These are phyloP conservation scores for Hemisphaericaspora nanyangensis DNA, from an alignment of 805 yeast species.

Conservation along the genomic window DNA sequence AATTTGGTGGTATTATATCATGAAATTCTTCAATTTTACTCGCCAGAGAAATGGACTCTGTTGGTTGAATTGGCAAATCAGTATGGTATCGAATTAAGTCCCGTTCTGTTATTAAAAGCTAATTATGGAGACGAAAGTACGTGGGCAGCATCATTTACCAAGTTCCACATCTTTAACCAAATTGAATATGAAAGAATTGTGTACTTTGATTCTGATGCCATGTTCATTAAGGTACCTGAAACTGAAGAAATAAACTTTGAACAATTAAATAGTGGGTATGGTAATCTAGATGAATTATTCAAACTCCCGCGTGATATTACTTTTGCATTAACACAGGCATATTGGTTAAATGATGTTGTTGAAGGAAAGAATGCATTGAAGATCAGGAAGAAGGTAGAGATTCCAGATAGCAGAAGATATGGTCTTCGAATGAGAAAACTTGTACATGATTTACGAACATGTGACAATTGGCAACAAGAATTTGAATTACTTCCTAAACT, in stretches of 20 bases:
- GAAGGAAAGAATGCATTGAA: constrained; percentile 10
- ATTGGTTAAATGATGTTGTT: constrained; percentile 26
- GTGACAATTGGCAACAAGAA: neutral
- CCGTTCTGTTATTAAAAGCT: constrained; percentile 16
- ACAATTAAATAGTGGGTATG: constrained; percentile 1
- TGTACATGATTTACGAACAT: constrained; percentile 10
- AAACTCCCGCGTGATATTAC: constrained; percentile 20
- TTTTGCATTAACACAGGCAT: constrained; percentile 32
- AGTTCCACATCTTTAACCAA: constrained; percentile 49
- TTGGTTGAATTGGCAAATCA: constrained; percentile 12
- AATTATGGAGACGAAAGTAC: constrained; percentile 16
- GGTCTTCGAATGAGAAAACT: constrained; percentile 9
- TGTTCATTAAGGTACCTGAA: constrained; percentile 20
- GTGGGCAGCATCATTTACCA: constrained; percentile 55
- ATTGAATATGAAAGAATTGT: constrained; percentile 50
- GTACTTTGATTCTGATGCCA: constrained; percentile 57
- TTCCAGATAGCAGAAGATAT: constrained; percentile 13
- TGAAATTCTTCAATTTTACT: constrained; percentile 12
- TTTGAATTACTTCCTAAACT: constrained; percentile 16
- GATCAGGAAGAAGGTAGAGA: constrained; percentile 6
- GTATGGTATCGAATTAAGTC: constrained; percentile 22
- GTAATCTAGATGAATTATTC: constrained; percentile 31
- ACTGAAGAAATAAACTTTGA: neutral
- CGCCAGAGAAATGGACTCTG: constrained; percentile 11
- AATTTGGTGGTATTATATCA: constrained; percentile 44